phyloP scores from a whole-genome alignment of 1,284 basidiomycete genomes.

The Xerocomus amazonicus region DNA sequence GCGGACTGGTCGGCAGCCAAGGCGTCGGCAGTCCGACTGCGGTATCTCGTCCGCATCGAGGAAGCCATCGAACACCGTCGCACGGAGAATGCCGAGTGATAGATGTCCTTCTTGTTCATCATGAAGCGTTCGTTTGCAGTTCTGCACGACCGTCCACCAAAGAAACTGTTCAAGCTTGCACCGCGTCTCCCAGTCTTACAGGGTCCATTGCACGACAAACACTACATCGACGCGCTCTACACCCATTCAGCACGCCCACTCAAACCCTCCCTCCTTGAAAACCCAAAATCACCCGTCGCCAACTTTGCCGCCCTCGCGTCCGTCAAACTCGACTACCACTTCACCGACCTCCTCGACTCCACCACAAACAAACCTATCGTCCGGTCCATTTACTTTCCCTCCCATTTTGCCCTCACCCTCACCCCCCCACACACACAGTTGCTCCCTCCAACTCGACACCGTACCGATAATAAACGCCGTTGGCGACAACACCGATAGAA shows the following conservation, averaged over 20 bases:
- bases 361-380: slow-evolving; percentile 14
- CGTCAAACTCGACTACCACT: slow-evolving; percentile 17
- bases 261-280: slow-evolving; percentile 34
- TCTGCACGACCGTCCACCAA: slow-evolving; percentile 2
- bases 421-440: slow-evolving; percentile 39
- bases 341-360: slow-evolving; percentile 17
- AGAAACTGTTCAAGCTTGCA: slow-evolving; percentile 10
- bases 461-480: slow-evolving; percentile 46
- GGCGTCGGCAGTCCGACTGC: slow-evolving; percentile 63
- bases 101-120: neutral
- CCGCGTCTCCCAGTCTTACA: slow-evolving; percentile 1
- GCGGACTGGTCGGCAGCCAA: slow-evolving; percentile 59
- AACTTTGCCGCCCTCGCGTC: slow-evolving; percentile 31
- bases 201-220: slow-evolving; percentile 28
- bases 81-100: slow-evolving; percentile 39
- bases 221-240: slow-evolving; percentile 15
- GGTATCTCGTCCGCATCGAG: slow-evolving; percentile 75
- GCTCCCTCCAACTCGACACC: slow-evolving; percentile 43
- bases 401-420: neutral
- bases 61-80: slow-evolving; percentile 51
- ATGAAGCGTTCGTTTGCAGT: slow-evolving; percentile 19
- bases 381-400: slow-evolving; percentile 18
- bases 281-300: slow-evolving; percentile 46
- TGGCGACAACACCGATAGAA: slow-evolving; percentile 65
- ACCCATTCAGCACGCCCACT: slow-evolving; percentile 14